phyloP scores from a whole-genome alignment of 2,329 filamentous ascomycete species.

The Epichloe gansuensis region DNA sequence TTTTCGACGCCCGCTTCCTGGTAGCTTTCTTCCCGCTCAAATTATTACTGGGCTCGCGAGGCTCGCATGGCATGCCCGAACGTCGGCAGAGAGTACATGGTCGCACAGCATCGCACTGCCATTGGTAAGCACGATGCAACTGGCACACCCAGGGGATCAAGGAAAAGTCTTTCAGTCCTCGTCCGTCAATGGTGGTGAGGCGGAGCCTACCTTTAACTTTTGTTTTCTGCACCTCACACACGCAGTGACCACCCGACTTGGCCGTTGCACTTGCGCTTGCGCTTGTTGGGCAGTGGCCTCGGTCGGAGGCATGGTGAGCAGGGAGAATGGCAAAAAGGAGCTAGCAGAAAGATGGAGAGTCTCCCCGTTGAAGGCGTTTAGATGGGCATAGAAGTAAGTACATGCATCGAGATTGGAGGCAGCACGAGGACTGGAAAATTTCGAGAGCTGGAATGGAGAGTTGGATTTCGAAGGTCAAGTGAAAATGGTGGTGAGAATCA shows the following conservation, averaged over 20 bases:
- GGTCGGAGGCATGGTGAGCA: neutral
- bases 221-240: conserved; percentile 4
- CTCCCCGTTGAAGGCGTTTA: neutral
- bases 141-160: neutral
- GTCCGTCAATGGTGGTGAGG: neutral
- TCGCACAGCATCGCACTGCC: conserved; percentile 2
- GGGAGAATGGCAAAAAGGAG: too few species aligned
- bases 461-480: too few species aligned
- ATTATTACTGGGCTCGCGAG: neutral
- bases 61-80: conserved; percentile 2
- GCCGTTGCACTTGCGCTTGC: neutral
- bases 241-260: neutral
- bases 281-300: neutral
- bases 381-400: neutral
- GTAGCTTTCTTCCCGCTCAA: neutral
- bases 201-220: conserved; percentile 3
- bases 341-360: too few species aligned
- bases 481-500: too few species aligned
- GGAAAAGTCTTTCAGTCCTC: too few species aligned
- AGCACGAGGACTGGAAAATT: too few species aligned
- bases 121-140: neutral
- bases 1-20: neutral
- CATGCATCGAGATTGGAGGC: neutral
- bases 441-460: too few species aligned
- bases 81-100: conserved; percentile 3